Conservation (phyloP, 208 protist genomes). For the Wallacemonas collosoma region DNA sequence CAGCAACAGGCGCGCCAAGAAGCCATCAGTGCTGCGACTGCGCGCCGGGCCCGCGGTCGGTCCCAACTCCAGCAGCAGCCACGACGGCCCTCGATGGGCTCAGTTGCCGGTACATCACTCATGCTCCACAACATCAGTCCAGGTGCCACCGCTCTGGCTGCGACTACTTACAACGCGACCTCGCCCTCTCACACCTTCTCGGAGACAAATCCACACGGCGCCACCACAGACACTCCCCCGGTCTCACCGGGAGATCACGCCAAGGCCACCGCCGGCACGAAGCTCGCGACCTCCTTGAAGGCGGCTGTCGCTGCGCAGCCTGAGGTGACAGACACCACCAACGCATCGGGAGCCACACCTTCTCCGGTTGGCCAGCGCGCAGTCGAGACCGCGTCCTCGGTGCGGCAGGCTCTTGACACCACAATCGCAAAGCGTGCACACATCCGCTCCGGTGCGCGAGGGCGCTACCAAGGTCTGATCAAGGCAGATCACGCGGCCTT, state of each 20-base stretch:
- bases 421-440: slow-evolving; percentile 8
- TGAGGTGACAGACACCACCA: neutral
- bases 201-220: too few species aligned
- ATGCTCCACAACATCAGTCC: neutral
- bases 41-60: slow-evolving; percentile 4
- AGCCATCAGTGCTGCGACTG: neutral
- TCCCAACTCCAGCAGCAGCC: neutral
- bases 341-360: too few species aligned
- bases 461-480: slow-evolving; percentile 22
- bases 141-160: neutral
- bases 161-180: too few species aligned
- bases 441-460: neutral
- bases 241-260: neutral
- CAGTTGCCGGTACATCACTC: neutral
- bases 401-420: neutral
- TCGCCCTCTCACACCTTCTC: too few species aligned
- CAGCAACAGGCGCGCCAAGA: slow-evolving; percentile 17
- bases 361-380: too few species aligned
- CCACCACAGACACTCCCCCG: too few species aligned
- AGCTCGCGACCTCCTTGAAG: slow-evolving; percentile 3
- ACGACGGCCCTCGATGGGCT: neutral
- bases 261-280: neutral
- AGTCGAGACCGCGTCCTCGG: neutral
- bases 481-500: slow-evolving; percentile 19
- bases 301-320: neutral